Percentiles rank a stretch among this genome's conserved stretches.
Conservation (phyloP, 345 rosid genomes). For the Hibiscus trionum region DNA sequence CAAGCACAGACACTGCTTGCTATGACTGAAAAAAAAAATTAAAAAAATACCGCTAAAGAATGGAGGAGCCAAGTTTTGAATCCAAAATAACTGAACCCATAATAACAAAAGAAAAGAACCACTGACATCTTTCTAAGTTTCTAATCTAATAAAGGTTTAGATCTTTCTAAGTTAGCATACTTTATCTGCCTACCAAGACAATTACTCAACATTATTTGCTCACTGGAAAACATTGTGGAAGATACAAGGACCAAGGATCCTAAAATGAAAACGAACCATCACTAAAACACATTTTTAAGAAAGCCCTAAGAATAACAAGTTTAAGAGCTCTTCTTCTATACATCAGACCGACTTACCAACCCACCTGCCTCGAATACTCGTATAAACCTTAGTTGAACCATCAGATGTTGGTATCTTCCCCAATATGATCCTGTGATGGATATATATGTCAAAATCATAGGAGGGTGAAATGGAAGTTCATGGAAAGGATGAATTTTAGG, state of each 20-base stretch:
- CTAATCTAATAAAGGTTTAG: background rate
- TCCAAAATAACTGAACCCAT: background rate
- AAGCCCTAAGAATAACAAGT: constrained; percentile 10
- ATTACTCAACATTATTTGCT: background rate
- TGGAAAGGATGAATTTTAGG: constrained; percentile 19
- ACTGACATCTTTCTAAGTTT: background rate
- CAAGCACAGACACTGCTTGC: background rate
- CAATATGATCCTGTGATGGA: constrained; percentile 89
- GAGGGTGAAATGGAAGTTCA: constrained; percentile 29
- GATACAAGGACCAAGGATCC: constrained; percentile 4
- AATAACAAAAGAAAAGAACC: background rate
- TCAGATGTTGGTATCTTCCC: constrained; percentile 87
- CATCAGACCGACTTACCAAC: constrained; percentile 67
- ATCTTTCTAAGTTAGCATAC: background rate
- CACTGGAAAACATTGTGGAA: background rate
- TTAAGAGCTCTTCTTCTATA: constrained; percentile 18
- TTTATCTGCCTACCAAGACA: background rate
- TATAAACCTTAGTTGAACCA: constrained; percentile 85
- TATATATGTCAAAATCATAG: constrained; percentile 31
- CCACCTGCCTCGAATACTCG: constrained; percentile 83
- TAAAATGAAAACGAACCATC: constrained; percentile 9
- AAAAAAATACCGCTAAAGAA: background rate
- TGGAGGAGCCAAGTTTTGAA: background rate
- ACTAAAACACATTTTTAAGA: constrained; percentile 9
- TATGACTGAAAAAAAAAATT: background rate